Percentiles rank a stretch among this genome's conserved stretches.
Evolutionary conservation across 73 alveolate genomes (phyloP).

Genomic region (Symbiodinium natans): DNA sequence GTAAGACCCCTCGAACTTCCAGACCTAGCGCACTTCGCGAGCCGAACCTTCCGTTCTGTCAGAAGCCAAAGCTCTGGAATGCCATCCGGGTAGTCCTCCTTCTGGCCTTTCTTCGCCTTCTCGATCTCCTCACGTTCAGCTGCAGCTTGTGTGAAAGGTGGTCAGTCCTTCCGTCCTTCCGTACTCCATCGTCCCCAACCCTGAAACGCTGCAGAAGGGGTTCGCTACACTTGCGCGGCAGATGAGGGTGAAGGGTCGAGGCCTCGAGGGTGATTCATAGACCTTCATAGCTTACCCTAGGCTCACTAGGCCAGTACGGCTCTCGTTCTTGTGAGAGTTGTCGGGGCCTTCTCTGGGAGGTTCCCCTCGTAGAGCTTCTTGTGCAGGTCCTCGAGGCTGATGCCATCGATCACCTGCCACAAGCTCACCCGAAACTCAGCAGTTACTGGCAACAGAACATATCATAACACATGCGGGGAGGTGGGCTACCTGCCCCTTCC

Average conservation of each 20-base stretch:
- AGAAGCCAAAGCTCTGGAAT: constrained; percentile 96
- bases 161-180: too few species aligned
- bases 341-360: constrained; percentile 97
- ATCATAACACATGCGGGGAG: neutral
- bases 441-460: neutral
- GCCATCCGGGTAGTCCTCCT: constrained; percentile 98
- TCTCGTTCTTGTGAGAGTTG: constrained; percentile 91
- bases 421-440: neutral
- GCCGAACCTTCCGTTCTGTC: too few species aligned
- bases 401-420: constrained; percentile 65
- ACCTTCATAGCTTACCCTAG: too few species aligned
- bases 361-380: constrained; percentile 98
- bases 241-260: too few species aligned
- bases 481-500: too few species aligned
- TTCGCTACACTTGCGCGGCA: too few species aligned
- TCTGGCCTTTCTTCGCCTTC: constrained; percentile 95
- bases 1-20: too few species aligned
- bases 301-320: neutral
- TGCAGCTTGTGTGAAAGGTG: too few species aligned
- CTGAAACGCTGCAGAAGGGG: too few species aligned
- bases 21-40: too few species aligned
- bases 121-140: constrained; percentile 45
- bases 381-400: constrained; percentile 93
- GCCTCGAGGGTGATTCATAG: too few species aligned
- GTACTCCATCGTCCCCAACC: too few species aligned